phyloP scores from a whole-genome alignment of 129 eudicot species.

The Centrapalus pauciflorus region DNA sequence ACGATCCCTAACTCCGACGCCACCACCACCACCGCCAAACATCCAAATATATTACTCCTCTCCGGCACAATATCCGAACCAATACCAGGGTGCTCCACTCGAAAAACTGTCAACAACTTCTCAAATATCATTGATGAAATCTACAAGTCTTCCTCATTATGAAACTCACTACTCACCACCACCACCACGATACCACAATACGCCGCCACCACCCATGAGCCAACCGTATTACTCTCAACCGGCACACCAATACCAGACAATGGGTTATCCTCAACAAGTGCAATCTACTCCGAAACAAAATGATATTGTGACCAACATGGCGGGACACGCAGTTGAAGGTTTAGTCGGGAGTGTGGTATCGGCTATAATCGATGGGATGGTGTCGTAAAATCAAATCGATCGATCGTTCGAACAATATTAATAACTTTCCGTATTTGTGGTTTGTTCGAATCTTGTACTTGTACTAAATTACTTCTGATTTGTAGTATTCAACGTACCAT shows the following conservation, averaged over 20 bases:
- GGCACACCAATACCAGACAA: not conserved
- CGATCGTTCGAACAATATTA: not conserved
- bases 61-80: not conserved
- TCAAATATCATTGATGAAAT: slow-evolving; percentile 7
- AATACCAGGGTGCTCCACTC: too few species aligned
- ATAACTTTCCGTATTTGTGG: too few species aligned
- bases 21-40: slow-evolving; percentile 2
- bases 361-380: slow-evolving; percentile 14
- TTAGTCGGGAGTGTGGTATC: slow-evolving; percentile 8
- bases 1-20: not conserved
- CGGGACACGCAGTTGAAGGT: slow-evolving; percentile 32
- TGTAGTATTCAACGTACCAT: too few species aligned
- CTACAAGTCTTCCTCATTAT: slow-evolving; percentile 23
- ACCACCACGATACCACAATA: not conserved
- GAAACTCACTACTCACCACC: slow-evolving; percentile 1
- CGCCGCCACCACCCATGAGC: not conserved
- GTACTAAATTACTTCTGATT: too few species aligned
- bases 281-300: slow-evolving; percentile 1
- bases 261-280: slow-evolving; percentile 14
- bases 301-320: slow-evolving; percentile 6
- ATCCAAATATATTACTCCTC: slow-evolving; percentile 13
- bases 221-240: slow-evolving; percentile 8
- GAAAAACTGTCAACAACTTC: too few species aligned
- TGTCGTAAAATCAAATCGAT: not conserved
- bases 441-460: too few species aligned